phyloP scores from a whole-genome alignment of 768 basidiomycete species.

The Psilocybe azurescens region DNA sequence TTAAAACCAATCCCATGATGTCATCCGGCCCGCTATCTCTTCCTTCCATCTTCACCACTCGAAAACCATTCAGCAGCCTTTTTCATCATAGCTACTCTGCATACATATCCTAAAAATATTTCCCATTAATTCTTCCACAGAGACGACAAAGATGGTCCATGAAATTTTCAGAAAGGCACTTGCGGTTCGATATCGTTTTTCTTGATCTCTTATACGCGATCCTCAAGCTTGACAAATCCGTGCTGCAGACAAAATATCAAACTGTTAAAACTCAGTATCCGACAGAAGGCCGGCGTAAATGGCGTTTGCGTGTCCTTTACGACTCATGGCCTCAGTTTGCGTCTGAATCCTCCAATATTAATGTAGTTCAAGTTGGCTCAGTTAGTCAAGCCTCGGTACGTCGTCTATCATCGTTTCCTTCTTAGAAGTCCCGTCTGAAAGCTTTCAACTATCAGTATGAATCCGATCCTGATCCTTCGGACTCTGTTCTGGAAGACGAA shows the following conservation, averaged over 20 bases:
- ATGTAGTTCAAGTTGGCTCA: not conserved
- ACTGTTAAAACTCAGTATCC: slow-evolving; percentile 49
- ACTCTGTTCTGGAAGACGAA: slow-evolving; percentile 49
- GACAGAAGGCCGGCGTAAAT: slow-evolving; percentile 59
- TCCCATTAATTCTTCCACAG: not conserved
- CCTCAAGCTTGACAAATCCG: slow-evolving; percentile 10
- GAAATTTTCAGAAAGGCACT: slow-evolving; percentile 23
- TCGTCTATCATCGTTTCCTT: not conserved
- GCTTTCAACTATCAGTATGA: slow-evolving; percentile 11
- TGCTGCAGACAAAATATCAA: slow-evolving; percentile 40
- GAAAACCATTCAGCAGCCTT: not conserved
- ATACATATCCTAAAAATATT: no score
- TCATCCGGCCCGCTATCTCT: slow-evolving; percentile 20
- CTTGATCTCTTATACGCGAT: slow-evolving; percentile 6
- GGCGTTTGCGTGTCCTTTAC: slow-evolving; percentile 56
- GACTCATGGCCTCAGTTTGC: slow-evolving; percentile 48
- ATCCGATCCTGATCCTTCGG: slow-evolving; percentile 59
- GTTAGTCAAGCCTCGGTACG: not conserved
- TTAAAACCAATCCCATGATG: slow-evolving; percentile 7
- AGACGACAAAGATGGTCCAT: slow-evolving; percentile 19
- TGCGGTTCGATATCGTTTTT: slow-evolving; percentile 22
- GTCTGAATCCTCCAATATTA: not conserved
- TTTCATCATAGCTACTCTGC: no score
- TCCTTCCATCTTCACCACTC: not conserved
- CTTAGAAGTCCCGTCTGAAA: not conserved